phyloP scores from a whole-genome alignment of 495 filamentous ascomycete species.

The Podospora comata region DNA sequence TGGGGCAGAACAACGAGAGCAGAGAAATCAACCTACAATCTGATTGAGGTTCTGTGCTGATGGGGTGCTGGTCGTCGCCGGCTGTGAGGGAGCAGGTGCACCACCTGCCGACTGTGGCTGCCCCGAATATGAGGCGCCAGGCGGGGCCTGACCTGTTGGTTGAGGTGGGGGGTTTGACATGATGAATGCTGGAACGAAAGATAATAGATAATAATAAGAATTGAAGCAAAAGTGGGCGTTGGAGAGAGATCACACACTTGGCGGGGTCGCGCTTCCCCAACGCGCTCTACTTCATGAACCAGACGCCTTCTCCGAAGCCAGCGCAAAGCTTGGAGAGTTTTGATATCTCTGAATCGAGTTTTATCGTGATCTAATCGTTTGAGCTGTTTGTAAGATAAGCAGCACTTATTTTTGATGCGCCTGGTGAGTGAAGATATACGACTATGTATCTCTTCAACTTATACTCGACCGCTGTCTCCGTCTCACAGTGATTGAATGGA shows the following conservation, averaged over 20 bases:
- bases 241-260: neutral
- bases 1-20: neutral
- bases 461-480: neutral
- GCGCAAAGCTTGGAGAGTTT: neutral
- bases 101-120: conserved; percentile 32
- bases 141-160: conserved; percentile 17
- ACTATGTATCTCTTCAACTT: neutral
- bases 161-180: conserved; percentile 27
- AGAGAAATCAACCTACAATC: conserved; percentile 58
- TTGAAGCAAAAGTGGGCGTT: neutral
- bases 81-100: conserved; percentile 32
- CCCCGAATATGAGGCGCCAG: conserved; percentile 20
- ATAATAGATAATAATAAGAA: neutral
- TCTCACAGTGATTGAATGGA: neutral
- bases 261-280: conserved; percentile 2
- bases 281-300: neutral
- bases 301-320: neutral
- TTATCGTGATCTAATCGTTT: neutral
- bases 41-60: conserved; percentile 91
- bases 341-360: neutral
- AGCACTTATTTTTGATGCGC: neutral
- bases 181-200: neutral
- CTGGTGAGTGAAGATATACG: neutral
- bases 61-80: conserved; percentile 26
- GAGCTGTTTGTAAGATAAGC: neutral